Evolutionary conservation across 257 asterid species (phyloP).

Genomic region (Mentha longifolia): DNA sequence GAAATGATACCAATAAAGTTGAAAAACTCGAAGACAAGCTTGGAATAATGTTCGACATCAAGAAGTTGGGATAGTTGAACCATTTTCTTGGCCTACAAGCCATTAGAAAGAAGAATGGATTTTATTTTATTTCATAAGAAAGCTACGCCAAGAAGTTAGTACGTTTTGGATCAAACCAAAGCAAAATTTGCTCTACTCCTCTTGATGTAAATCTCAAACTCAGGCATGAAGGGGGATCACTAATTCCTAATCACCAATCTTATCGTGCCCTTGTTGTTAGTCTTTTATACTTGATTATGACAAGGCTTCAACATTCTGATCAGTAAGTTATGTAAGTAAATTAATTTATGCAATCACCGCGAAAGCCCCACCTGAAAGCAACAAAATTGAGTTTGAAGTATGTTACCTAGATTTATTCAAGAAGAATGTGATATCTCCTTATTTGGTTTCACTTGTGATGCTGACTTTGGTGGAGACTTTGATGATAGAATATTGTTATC

Average conservation of each 20-base stretch:
- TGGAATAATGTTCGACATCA: too few species aligned
- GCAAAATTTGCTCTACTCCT: too few species aligned
- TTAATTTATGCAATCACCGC: not conserved
- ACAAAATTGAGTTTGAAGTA: not conserved
- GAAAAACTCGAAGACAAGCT: too few species aligned
- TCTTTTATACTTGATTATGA: not conserved
- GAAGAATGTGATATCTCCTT: not conserved
- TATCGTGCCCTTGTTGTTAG: conserved; percentile 29
- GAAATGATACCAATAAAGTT: too few species aligned
- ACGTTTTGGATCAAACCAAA: too few species aligned
- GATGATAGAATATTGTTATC: not conserved
- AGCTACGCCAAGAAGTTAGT: too few species aligned
- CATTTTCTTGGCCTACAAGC: too few species aligned
- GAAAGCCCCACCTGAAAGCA: not conserved
- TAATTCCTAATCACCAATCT: not conserved
- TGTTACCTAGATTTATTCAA: not conserved
- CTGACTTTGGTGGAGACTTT: conserved; percentile 7
- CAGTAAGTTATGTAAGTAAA: not conserved
- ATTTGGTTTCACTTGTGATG: not conserved
- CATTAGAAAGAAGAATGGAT: too few species aligned
- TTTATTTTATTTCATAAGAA: too few species aligned
- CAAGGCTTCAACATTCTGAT: not conserved
- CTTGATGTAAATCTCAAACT: conserved; percentile 22
- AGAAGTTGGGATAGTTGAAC: too few species aligned
- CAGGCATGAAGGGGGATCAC: not conserved